Percentiles rank a stretch among this genome's conserved stretches.
Conservation (phyloP, 306 rosid species). For the Trifolium repens region DNA sequence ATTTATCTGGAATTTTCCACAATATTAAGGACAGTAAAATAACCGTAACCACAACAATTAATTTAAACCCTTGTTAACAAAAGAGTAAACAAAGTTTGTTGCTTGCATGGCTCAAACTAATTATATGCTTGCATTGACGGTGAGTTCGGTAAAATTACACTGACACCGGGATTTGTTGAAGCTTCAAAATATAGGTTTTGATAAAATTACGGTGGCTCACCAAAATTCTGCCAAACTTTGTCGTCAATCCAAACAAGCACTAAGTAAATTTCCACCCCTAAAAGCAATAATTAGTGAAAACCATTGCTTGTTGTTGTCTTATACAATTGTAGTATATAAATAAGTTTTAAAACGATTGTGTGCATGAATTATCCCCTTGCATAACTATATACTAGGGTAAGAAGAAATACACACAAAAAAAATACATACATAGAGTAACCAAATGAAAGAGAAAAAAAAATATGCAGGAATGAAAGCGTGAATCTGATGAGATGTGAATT, state of each 20-base stretch:
- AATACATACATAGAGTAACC: background rate
- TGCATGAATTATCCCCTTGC: too few relatives aligned
- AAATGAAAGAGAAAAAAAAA: background rate
- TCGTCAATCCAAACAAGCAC: background rate
- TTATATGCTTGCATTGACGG: background rate
- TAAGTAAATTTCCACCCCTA: background rate
- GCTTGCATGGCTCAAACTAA: background rate
- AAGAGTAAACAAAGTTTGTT: background rate
- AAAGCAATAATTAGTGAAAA: background rate
- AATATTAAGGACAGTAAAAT: background rate
- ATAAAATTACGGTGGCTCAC: background rate
- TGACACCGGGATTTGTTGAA: too few relatives aligned
- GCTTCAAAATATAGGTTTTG: background rate
- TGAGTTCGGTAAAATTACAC: background rate
- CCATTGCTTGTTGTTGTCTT: too few relatives aligned
- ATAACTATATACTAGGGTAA: too few relatives aligned
- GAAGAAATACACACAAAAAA: too few relatives aligned
- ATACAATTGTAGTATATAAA: too few relatives aligned
- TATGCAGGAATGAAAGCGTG: background rate
- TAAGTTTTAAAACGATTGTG: background rate
- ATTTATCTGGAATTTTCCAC: background rate
- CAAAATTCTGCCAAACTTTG: background rate
- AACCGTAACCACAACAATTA: background rate
- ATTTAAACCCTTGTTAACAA: background rate
- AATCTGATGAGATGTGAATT: background rate